Conservation (phyloP, 1,284 basidiomycete genomes). For the Dichomitus squalens region DNA sequence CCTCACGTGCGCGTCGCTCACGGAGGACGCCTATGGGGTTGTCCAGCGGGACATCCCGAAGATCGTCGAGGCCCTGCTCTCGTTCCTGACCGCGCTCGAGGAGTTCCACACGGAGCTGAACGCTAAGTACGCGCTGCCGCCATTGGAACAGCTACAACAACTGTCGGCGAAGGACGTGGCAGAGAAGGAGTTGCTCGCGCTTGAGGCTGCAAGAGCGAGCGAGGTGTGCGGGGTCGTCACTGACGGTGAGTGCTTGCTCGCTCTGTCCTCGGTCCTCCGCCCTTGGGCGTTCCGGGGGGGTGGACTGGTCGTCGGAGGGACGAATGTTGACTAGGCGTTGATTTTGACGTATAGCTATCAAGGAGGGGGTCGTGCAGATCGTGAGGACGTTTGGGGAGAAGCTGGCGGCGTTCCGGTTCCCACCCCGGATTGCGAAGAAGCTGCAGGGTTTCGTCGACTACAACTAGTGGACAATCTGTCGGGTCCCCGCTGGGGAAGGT, state of each 20-base stretch:
- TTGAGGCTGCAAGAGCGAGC: constrained; percentile 53
- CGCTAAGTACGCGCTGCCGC: constrained; percentile 38
- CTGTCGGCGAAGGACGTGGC: constrained; percentile 31
- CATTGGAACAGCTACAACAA: constrained; percentile 38
- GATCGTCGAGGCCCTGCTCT: constrained; percentile 74
- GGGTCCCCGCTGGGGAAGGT: no score
- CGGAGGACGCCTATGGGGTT: constrained; percentile 80
- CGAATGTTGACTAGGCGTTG: constrained; percentile 1
- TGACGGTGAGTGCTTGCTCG: constrained; percentile 58
- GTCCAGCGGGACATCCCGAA: constrained; percentile 84
- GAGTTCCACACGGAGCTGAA: constrained; percentile 54
- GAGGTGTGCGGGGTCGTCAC: constrained; percentile 56
- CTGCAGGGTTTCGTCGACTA: constrained; percentile 76
- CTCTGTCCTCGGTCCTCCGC: neutral
- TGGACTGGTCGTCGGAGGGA: constrained; percentile 10
- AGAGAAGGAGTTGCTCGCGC: constrained; percentile 36
- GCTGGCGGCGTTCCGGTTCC: constrained; percentile 77
- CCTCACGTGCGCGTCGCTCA: constrained; percentile 71
- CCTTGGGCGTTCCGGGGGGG: neutral
- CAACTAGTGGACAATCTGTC: no score
- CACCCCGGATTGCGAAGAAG: constrained; percentile 62
- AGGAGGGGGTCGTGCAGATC: constrained; percentile 67
- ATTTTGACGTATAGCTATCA: constrained; percentile 53
- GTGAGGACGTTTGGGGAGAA: constrained; percentile 76
- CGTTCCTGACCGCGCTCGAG: constrained; percentile 68